A percentile compares a stretch with the other conserved stretches of the same genome.
Conservation (phyloP, 2,329 filamentous ascomycete species). For the Paraphaeosphaeria minitans region DNA sequence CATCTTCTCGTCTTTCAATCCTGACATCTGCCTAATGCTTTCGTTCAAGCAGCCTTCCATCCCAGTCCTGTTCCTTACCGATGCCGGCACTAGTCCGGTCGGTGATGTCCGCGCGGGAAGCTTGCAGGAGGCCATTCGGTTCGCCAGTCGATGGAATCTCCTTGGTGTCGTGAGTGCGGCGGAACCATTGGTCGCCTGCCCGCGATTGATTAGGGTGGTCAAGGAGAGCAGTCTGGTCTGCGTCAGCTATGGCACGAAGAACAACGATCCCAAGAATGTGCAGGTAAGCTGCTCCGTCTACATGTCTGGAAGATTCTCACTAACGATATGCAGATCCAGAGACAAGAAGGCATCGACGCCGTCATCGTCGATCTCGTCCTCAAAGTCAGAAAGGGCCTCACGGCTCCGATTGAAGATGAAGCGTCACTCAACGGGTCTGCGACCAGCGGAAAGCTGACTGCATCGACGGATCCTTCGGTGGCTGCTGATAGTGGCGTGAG, state of each 20-base stretch:
- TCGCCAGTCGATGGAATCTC: constrained; percentile 92
- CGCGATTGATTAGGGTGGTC: constrained; percentile 85
- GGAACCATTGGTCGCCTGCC: constrained; percentile 86
- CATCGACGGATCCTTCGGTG: constrained; percentile 6
- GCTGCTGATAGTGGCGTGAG: constrained; percentile 11
- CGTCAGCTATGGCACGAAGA: constrained; percentile 88
- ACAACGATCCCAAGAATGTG: constrained; percentile 86
- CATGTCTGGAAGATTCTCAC: background rate
- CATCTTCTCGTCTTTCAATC: constrained; percentile 97
- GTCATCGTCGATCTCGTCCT: constrained; percentile 97
- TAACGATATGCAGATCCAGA: constrained; percentile 69
- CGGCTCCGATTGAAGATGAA: constrained; percentile 43
- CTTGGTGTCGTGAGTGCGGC: constrained; percentile 90
- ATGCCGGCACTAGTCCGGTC: constrained; percentile 79
- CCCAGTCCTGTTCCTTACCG: constrained; percentile 91
- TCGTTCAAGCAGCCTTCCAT: constrained; percentile 98
- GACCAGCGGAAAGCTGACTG: constrained; percentile 13
- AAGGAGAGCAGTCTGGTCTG: constrained; percentile 94
- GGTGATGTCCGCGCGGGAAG: constrained; percentile 90
- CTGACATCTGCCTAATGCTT: constrained; percentile 90
- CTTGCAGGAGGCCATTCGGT: constrained; percentile 92
- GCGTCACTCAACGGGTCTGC: constrained; percentile 15
- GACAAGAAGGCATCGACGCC: constrained; percentile 93
- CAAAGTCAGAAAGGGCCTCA: constrained; percentile 88
- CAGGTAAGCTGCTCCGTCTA: constrained; percentile 63